These are phyloP conservation scores for Volvox africanus DNA, from an alignment of 139 green algal species.

Conservation along the genomic window DNA sequence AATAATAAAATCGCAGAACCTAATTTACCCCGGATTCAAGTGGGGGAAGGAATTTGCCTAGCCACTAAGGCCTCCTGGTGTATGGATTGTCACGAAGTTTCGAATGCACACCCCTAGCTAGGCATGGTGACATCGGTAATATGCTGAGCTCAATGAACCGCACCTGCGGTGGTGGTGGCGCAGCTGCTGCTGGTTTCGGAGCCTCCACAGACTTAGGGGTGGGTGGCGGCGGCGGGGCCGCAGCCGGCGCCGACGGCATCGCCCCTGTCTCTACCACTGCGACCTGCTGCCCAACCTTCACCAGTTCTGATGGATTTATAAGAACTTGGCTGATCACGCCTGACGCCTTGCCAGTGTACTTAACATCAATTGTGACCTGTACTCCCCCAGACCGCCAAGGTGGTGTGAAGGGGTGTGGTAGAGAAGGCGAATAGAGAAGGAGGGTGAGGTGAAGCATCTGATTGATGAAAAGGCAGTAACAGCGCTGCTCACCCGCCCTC, in stretches of 20 bases:
- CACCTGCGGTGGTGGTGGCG: slow-evolving; percentile 36
- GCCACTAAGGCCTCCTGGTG: no score
- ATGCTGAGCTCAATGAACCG: neutral
- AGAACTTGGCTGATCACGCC: slow-evolving; percentile 75
- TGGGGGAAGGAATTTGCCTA: no score
- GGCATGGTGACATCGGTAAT: no score
- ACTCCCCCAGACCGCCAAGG: no score
- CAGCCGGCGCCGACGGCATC: slow-evolving; percentile 53
- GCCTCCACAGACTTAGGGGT: slow-evolving; percentile 43
- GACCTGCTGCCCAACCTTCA: slow-evolving; percentile 90
- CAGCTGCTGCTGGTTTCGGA: slow-evolving; percentile 45
- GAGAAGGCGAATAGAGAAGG: neutral
- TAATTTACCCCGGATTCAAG: no score
- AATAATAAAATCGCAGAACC: no score
- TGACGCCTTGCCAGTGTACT: slow-evolving; percentile 75
- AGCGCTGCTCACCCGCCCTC: no score
- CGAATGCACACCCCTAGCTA: no score
- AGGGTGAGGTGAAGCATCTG: neutral
- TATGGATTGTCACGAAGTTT: no score
- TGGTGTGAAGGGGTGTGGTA: neutral
- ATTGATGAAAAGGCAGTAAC: no score
- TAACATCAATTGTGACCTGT: slow-evolving; percentile 90
- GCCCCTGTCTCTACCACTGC: slow-evolving; percentile 75
- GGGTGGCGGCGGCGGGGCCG: slow-evolving; percentile 37
- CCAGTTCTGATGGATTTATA: slow-evolving; percentile 87